Evolutionary conservation across 2,329 filamentous ascomycete species (phyloP), one percentile per base, ranked within the genome.

Genomic region (Phialocephala sp.): DNA sequence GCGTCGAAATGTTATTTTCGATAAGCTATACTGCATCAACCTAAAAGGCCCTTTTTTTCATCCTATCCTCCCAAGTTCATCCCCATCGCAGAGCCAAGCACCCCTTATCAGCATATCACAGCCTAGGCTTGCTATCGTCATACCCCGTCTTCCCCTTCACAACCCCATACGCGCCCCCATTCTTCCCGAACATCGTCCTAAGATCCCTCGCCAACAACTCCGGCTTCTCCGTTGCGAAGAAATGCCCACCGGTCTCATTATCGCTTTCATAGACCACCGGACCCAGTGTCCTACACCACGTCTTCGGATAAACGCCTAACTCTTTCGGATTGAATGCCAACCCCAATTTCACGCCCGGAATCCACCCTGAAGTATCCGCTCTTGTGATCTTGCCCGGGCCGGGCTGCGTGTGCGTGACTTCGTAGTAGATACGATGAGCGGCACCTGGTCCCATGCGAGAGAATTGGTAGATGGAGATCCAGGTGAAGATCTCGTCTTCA

Each of bases 381-480:
- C 76, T 55, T 5, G 64, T 69, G 8, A 73, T 14, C 39, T 24
- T 58, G 20, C 69, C 22, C 66, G 72, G 58, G 73, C 58, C 67
- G 12, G 65, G 65, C 9, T 64, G 60, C 41, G 76, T 75, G 64
- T 88, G 87, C 6, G 72, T 77, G 0, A 80, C 79, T 76, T 93
- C 91, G 72, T 93, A 93, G 77, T 94, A 94, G 58, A 93, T 92
- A 8, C 89, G 78, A 9, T 86, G 74, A 66, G 85, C 87, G 0
- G 91, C 89, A 1, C 87, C 88, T 0, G 91, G 88, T 0, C 91
- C 91, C 0, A 90, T 88, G 0, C 79, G 83, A 9, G 86, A 89
- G 77, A 93, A 93, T 74, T 84, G 87, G 75, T 94, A 94, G 45
- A 94, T 84, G 59, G 83, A 86, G 0, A 93, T 78, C 91, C 91